Evolutionary conservation across 352 stramenopile genomes (phyloP), one percentile per base, ranked within the genome.

Genomic region (Phytophthora litchii): DNA sequence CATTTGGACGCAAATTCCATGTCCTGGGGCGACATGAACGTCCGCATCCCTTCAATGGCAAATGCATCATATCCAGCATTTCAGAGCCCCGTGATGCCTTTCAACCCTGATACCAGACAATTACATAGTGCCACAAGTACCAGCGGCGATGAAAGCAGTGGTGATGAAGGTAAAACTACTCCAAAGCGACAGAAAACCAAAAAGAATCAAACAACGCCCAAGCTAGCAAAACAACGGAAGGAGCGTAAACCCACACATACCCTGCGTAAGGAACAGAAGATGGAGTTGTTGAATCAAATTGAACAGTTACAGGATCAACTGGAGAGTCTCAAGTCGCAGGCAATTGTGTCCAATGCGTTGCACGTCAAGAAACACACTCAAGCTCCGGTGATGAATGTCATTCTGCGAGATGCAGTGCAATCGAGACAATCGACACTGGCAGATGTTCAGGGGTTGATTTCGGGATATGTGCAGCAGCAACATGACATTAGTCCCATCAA

Each of bases 401-500:
- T 72, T 49, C 40, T 75, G 29, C 38, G 62, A 10, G 61, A 75
- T 25, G 51, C 62, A 29, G 67, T 76, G 41, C 62, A 76, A 35
- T 47, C 57, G 13, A 56, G 64, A 43, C 62, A 76, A 44, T 62
- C 66, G 17, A 62, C 57, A 21, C 35, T 76, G 13, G 57, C 67
- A 0, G 57, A 70, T 41, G 58, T 76, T 2, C 62, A 76, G 25
- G 67, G 62, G 0, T 60, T 69, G 27, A 44, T 76, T 35, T 76
- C 67, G 0, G 59, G 59, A 8, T 76, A 72, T 31, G 58, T 72
- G 13, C 64, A 75, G 44, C 60, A 71, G 27, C 54, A 73, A 9
- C 67, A 78, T 19, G 51, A 69, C 19, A 59, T 68, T 23, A 83
- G 53, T 37, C 73, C 73, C 1, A 65, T 78, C 17, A 73, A 78